phyloP scores from a whole-genome alignment of 352 stramenopile genomes.

The Aphanomyces stellatus region DNA sequence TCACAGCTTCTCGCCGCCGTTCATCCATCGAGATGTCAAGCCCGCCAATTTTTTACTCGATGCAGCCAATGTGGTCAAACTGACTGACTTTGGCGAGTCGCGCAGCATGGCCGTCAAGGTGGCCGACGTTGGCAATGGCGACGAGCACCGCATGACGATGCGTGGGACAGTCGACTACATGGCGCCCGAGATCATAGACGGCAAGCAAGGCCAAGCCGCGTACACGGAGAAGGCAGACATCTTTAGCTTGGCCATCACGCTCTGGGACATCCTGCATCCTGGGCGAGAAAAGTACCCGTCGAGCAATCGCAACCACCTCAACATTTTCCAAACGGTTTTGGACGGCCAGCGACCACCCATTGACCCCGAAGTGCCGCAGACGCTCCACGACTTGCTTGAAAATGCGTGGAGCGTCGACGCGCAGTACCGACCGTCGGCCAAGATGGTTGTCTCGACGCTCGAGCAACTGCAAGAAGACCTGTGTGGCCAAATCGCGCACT shows the following conservation, averaged over 20 bases:
- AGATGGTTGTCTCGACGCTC: conserved; percentile 18
- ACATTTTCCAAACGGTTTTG: conserved; percentile 62
- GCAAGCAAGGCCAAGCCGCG: conserved; percentile 32
- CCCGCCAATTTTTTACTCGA: conserved; percentile 31
- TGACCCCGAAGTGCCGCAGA: conserved; percentile 26
- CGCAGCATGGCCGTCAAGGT: conserved; percentile 39
- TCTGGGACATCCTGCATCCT: conserved; percentile 70
- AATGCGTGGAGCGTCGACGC: conserved; percentile 39
- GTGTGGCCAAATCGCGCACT: conserved; percentile 2
- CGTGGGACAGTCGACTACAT: conserved; percentile 39
- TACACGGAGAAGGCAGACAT: conserved; percentile 68
- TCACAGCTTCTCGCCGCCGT: neutral
- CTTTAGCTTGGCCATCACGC: conserved; percentile 61
- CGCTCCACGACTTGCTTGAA: conserved; percentile 39
- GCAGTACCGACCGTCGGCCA: conserved; percentile 23
- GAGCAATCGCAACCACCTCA: conserved; percentile 49
- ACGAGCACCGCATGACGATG: conserved; percentile 16
- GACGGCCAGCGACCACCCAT: conserved; percentile 43
- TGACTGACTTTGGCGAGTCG: conserved; percentile 26
- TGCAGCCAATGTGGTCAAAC: conserved; percentile 21
- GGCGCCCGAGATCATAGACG: conserved; percentile 48
- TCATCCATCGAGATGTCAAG: neutral
- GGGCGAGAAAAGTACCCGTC: conserved; percentile 52
- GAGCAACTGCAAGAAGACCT: conserved; percentile 10
- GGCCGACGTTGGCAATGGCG: neutral